Conservation (phyloP, 176 grass and related monocot genomes). For the Cymbopogon citratus region DNA sequence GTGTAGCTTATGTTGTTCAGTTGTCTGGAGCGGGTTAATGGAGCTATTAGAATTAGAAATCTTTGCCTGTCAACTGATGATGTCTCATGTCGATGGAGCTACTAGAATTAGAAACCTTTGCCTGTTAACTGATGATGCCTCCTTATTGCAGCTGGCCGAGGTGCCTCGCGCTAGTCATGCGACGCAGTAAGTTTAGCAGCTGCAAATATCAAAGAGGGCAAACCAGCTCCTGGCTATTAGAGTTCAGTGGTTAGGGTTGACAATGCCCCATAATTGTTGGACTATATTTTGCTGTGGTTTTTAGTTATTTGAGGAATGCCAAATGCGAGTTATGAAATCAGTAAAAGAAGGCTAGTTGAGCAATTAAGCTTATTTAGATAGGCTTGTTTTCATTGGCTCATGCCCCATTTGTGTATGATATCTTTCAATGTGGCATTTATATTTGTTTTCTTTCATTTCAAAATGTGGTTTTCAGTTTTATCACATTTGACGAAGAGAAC, state of each 20-base stretch:
- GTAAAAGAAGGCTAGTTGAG: neutral
- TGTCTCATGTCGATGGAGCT: too few relatives aligned
- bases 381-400: too few relatives aligned
- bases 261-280: neutral
- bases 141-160: slow-evolving; percentile 37
- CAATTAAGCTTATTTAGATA: neutral
- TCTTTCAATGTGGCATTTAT: too few relatives aligned
- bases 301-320: neutral
- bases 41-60: neutral
- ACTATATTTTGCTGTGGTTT: neutral
- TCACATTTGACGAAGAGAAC: neutral
- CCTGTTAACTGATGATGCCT: too few relatives aligned
- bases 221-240: slow-evolving; percentile 2
- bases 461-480: too few relatives aligned
- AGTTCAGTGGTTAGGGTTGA: slow-evolving; percentile 17
- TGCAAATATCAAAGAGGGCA: slow-evolving; percentile 18
- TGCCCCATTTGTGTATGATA: too few relatives aligned
- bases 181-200: slow-evolving; percentile 37
- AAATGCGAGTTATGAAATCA: neutral
- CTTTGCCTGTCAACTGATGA: neutral
- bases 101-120: too few relatives aligned
- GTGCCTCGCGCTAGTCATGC: slow-evolving; percentile 26
- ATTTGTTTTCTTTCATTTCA: neutral
- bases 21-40: neutral
- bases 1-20: too few relatives aligned